These are phyloP conservation scores for Pseudogymnoascus sp. DNA, from an alignment of 2,329 filamentous ascomycete genomes.

Conservation along the genomic window DNA sequence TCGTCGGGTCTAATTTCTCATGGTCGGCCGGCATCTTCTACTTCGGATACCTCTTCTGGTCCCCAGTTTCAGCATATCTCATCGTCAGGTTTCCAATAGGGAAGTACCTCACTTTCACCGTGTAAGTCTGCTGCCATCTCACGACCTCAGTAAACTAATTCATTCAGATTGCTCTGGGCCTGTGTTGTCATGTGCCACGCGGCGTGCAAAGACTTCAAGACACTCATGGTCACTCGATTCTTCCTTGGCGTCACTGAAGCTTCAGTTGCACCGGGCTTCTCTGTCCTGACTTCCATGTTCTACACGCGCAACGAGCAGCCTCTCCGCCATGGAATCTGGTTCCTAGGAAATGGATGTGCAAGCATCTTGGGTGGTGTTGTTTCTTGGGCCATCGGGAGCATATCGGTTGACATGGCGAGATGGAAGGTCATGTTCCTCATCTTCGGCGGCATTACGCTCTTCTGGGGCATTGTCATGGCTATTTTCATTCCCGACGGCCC, in stretches of 20 bases:
- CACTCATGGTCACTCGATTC: conserved; percentile 46
- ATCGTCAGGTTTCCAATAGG: conserved; percentile 61
- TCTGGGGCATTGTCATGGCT: conserved; percentile 47
- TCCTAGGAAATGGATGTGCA: conserved; percentile 44
- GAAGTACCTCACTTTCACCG: conserved; percentile 48
- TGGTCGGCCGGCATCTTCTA: conserved; percentile 51
- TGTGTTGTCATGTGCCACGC: conserved; percentile 61
- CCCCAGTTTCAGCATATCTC: conserved; percentile 60
- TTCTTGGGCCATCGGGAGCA: conserved; percentile 62
- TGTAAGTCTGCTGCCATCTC: too few relatives aligned
- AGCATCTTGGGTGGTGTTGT: conserved; percentile 56
- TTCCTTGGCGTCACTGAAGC: conserved; percentile 55
- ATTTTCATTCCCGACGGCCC: too few relatives aligned
- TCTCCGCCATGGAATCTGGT: conserved; percentile 61
- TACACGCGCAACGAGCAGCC: conserved; percentile 61
- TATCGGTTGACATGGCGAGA: conserved; percentile 44
- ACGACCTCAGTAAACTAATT: too few relatives aligned
- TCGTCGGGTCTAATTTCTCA: too few relatives aligned
- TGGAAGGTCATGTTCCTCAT: conserved; percentile 69
- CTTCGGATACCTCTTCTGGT: conserved; percentile 71
- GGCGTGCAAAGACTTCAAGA: conserved; percentile 42
- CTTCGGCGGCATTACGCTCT: conserved; percentile 53
- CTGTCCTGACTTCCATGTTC: conserved; percentile 53
- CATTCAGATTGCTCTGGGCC: conserved; percentile 49
- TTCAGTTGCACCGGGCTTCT: conserved; percentile 58